Conservation (phyloP, 108 stramenopile genomes). For the Nitzschia sp. region DNA sequence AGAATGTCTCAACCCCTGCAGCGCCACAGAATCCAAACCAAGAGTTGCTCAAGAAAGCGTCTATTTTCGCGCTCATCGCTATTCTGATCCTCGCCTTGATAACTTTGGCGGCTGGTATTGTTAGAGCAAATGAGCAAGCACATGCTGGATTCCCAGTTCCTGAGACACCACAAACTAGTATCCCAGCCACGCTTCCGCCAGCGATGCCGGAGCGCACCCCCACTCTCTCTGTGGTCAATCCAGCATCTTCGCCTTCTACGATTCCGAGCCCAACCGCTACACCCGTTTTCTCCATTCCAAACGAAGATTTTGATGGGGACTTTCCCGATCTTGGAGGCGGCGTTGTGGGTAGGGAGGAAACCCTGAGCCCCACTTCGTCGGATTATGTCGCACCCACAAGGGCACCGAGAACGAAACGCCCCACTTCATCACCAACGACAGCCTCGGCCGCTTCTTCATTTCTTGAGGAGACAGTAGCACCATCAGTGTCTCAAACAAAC, state of each 20-base stretch:
- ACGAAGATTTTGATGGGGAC: not conserved
- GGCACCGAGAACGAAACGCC: slow-evolving; percentile 3
- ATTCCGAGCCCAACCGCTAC: not conserved
- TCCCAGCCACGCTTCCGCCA: not conserved
- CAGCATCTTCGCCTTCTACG: not conserved
- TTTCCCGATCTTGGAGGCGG: slow-evolving; percentile 3
- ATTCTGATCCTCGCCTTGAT: not conserved
- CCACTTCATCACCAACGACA: not conserved
- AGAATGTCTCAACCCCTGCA: not conserved
- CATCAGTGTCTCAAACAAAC: not conserved
- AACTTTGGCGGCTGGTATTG: slow-evolving; percentile 1
- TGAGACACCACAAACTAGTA: too few species aligned
- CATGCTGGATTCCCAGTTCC: too few species aligned
- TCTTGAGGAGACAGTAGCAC: not conserved
- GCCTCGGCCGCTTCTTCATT: not conserved
- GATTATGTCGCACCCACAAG: not conserved
- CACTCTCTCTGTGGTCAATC: not conserved
- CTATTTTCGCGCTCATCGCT: not conserved
- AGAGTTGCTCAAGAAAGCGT: not conserved
- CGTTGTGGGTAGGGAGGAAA: slow-evolving; percentile 1
- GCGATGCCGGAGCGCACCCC: not conserved
- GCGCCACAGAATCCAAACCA: not conserved
- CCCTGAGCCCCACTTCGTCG: not conserved
- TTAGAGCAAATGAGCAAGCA: not conserved
- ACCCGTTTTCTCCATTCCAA: not conserved